A percentile compares a stretch with the other conserved stretches of the same genome.
Evolutionary conservation across 2,329 filamentous ascomycete species (phyloP).

Genomic region (Alternaria triticina): DNA sequence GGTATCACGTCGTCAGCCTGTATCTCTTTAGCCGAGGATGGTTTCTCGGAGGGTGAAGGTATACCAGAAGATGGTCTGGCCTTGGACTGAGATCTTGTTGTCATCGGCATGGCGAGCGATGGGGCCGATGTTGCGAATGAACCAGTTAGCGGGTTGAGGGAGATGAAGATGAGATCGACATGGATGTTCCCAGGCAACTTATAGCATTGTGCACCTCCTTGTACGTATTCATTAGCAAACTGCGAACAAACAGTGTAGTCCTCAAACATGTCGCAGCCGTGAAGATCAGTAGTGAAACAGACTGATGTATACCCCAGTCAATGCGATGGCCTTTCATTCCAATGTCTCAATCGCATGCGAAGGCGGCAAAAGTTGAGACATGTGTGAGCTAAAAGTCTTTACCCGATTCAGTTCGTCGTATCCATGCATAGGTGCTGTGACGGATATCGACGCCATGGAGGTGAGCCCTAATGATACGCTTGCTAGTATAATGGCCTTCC

Average conservation of each 20-base stretch:
- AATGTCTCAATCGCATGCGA: background rate
- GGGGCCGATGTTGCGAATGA: background rate
- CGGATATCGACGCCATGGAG: no score
- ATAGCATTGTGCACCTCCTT: background rate
- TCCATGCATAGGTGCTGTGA: no score
- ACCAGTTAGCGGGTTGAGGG: background rate
- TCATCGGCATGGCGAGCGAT: background rate
- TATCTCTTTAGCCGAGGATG: no score
- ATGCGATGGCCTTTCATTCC: background rate
- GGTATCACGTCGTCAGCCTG: no score
- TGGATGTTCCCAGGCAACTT: background rate
- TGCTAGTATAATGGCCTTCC: no score
- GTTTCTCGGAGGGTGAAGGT: accelerated
- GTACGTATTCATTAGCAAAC: background rate
- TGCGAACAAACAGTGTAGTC: background rate
- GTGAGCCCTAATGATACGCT: no score
- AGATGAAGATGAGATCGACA: background rate
- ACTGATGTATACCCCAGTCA: background rate
- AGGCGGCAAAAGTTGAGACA: background rate
- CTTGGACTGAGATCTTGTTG: background rate
- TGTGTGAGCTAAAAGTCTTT: background rate
- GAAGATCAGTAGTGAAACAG: background rate
- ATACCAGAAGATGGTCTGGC: no score
- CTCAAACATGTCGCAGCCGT: background rate
- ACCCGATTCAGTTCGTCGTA: no score